These are phyloP conservation scores for Lipomyces anomalus DNA, from an alignment of 805 yeast species.

Conservation along the genomic window DNA sequence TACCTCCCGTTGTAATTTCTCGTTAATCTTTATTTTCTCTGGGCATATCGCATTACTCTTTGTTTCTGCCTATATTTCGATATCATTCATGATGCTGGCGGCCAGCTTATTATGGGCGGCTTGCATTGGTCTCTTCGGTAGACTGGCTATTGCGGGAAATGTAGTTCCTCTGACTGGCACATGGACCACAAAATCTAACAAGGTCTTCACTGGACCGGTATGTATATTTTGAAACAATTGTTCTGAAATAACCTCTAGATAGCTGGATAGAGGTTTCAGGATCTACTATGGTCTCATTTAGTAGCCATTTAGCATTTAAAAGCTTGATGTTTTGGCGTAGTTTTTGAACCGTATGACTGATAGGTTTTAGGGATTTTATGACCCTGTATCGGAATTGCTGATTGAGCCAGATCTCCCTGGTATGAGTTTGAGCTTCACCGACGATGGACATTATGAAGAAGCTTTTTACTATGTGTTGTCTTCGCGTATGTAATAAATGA, in stretches of 20 bases:
- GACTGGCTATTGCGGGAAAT: slow-evolving; percentile 4
- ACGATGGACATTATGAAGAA: slow-evolving; percentile 85
- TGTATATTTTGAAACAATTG: slow-evolving; percentile 3
- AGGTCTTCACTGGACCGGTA: slow-evolving; percentile 91
- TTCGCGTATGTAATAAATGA: slow-evolving; percentile 42
- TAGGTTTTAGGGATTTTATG: slow-evolving; percentile 54
- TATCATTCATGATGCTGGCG: too few relatives aligned
- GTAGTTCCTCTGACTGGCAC: slow-evolving; percentile 52
- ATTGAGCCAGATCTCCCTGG: slow-evolving; percentile 97
- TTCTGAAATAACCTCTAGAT: neutral
- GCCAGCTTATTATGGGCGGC: too few relatives aligned
- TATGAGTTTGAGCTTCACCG: slow-evolving; percentile 83
- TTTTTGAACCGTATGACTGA: neutral
- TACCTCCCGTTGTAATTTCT: too few relatives aligned
- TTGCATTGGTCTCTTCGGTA: too few relatives aligned
- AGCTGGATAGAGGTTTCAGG: too few relatives aligned
- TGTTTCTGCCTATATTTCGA: too few relatives aligned
- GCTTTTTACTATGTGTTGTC: slow-evolving; percentile 75
- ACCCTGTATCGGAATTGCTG: slow-evolving; percentile 89
- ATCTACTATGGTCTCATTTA: neutral
- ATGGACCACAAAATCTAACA: slow-evolving; percentile 89
- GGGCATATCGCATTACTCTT: too few relatives aligned
- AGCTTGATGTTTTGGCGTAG: neutral
- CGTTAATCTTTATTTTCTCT: too few relatives aligned
- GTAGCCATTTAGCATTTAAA: neutral